Conservation (phyloP, 495 filamentous ascomycete species). For the Collariella sp. region DNA sequence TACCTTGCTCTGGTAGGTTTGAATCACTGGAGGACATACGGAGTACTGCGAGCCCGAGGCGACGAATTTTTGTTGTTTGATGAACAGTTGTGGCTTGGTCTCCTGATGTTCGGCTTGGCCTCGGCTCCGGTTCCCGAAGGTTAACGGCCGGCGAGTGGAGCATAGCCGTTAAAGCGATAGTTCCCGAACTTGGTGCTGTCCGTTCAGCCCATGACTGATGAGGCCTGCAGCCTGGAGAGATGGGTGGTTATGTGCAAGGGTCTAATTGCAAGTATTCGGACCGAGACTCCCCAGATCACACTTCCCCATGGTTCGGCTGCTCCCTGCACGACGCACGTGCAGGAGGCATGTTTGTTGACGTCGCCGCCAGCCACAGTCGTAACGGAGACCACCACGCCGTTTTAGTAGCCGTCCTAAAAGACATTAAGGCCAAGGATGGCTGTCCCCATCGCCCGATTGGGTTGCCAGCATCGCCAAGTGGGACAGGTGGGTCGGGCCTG, state of each 20-base stretch:
- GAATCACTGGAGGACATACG: too few relatives aligned
- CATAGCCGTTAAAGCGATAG: neutral
- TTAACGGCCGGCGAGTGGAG: neutral
- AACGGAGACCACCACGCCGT: neutral
- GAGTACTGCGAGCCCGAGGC: too few relatives aligned
- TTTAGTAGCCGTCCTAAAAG: neutral
- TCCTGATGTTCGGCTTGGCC: too few relatives aligned
- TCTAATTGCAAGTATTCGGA: slow-evolving; percentile 24
- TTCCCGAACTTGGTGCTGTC: too few relatives aligned
- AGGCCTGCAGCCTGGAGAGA: neutral
- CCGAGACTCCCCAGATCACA: slow-evolving; percentile 15
- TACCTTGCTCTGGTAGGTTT: too few relatives aligned
- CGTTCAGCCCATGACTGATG: neutral
- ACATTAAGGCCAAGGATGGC: neutral
- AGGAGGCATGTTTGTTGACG: neutral
- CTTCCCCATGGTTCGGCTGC: slow-evolving; percentile 11
- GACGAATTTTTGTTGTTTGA: too few relatives aligned
- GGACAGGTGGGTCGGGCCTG: neutral
- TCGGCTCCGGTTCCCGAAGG: too few relatives aligned
- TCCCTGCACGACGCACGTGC: slow-evolving; percentile 10
- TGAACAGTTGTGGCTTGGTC: too few relatives aligned
- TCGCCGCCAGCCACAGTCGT: neutral
- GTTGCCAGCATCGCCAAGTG: neutral
- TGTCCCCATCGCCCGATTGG: neutral
- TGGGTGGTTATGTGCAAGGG: neutral